Conservation (phyloP, 345 rosid genomes). For the Melaleuca quinquenervia region DNA sequence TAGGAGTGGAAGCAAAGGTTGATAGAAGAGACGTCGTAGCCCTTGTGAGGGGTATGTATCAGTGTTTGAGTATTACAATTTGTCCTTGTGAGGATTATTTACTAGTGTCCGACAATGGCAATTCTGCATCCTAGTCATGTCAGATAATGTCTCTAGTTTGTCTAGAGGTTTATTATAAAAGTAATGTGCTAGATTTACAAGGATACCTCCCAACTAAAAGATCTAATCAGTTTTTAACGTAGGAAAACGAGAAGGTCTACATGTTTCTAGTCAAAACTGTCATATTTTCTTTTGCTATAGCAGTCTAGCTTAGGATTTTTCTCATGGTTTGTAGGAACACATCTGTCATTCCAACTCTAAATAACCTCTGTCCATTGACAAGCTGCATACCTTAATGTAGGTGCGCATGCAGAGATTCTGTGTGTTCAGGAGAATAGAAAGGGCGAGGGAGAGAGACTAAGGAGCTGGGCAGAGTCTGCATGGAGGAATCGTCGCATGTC, state of each 20-base stretch:
- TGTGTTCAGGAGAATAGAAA: conserved; percentile 60
- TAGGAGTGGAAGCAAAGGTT: conserved; percentile 15
- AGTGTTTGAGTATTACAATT: background rate
- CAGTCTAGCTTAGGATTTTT: background rate
- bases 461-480: conserved; percentile 61
- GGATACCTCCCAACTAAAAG: background rate
- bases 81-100: background rate
- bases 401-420: conserved; percentile 72
- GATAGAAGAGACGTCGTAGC: conserved; percentile 43
- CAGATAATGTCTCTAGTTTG: background rate
- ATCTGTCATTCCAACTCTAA: background rate
- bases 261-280: background rate
- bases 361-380: background rate
- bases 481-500: conserved; percentile 67
- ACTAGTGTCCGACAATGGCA: background rate
- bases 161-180: background rate
- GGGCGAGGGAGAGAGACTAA: conserved; percentile 79
- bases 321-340: background rate
- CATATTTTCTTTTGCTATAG: background rate
- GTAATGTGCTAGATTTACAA: background rate
- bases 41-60: conserved; percentile 67
- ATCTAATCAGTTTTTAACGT: background rate
- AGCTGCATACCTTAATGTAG: conserved; percentile 14
- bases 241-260: background rate
- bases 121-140: background rate